A percentile compares a stretch with the other conserved stretches of the same genome.
Evolutionary conservation across 2,329 filamentous ascomycete genomes (phyloP).

Genomic region (Nigrospora osmanthi): DNA sequence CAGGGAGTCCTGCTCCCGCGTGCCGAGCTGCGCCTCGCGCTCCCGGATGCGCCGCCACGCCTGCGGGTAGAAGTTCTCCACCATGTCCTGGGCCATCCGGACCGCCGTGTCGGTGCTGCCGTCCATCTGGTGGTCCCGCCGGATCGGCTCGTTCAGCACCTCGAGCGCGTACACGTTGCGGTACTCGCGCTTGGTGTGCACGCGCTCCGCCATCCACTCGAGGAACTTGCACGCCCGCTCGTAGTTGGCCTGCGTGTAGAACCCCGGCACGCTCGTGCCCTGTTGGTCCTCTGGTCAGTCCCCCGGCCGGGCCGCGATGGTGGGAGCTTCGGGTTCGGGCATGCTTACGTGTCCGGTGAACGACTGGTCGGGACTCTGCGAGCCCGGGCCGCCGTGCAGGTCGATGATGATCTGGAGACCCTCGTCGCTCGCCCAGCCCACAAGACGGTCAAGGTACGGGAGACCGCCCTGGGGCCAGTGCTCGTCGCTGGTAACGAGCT

Average conservation of each 20-base stretch:
- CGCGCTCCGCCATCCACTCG: constrained; percentile 36
- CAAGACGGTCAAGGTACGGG: constrained; percentile 33
- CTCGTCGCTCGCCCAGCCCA: constrained; percentile 32
- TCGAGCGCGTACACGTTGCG: constrained; percentile 42
- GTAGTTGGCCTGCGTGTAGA: constrained; percentile 42
- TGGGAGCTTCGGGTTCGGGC: too few relatives aligned
- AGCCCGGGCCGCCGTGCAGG: constrained; percentile 37
- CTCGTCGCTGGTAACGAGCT: constrained; percentile 32
- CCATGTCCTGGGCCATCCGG: constrained; percentile 13
- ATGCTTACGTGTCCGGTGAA: constrained; percentile 28
- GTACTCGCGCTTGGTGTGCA: constrained; percentile 33
- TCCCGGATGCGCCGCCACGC: constrained; percentile 34
- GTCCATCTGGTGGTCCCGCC: constrained; percentile 11
- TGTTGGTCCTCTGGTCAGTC: too few relatives aligned
- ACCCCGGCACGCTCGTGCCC: constrained; percentile 23
- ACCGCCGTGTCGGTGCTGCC: constrained; percentile 15
- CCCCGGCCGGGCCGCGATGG: too few relatives aligned
- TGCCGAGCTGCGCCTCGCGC: constrained; percentile 28
- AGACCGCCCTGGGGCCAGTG: constrained; percentile 25
- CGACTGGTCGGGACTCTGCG: constrained; percentile 30
- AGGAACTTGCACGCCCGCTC: constrained; percentile 39
- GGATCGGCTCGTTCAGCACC: constrained; percentile 42
- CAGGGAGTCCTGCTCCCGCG: constrained; percentile 29
- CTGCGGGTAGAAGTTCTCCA: constrained; percentile 35
- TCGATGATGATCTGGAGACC: constrained; percentile 42